Evolutionary conservation across 805 yeast species (phyloP).

Genomic region (Yamadazyma insecticola): DNA sequence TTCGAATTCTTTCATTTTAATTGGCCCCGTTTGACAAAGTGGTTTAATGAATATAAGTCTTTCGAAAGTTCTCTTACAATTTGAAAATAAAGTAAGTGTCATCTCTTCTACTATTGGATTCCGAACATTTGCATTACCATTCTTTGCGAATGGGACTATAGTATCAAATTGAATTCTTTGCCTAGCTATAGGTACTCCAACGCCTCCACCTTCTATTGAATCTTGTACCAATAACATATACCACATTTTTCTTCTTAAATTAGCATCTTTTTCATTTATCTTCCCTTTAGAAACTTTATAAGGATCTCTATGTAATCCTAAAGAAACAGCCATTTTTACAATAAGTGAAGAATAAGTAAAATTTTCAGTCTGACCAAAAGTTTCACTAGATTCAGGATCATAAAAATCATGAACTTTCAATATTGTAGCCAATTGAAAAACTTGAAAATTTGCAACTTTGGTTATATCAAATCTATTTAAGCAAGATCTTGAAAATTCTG

Average conservation of each 20-base stretch:
- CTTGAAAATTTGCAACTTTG: slow-evolving; percentile 30
- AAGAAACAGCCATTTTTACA: slow-evolving; percentile 32
- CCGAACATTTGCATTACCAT: slow-evolving; percentile 12
- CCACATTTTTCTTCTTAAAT: slow-evolving; percentile 24
- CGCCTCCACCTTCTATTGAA: slow-evolving; percentile 8
- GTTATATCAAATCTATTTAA: neutral
- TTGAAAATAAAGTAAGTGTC: too few species aligned
- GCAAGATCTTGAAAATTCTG: neutral
- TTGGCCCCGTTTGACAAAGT: too few species aligned
- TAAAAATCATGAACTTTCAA: slow-evolving; percentile 45
- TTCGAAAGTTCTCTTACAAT: too few species aligned
- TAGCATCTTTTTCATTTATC: slow-evolving; percentile 14
- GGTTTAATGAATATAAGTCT: too few species aligned
- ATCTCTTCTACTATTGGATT: too few species aligned
- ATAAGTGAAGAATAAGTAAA: slow-evolving; percentile 45
- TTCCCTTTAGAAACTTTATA: slow-evolving; percentile 9
- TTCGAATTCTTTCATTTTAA: too few species aligned
- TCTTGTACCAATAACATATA: slow-evolving; percentile 11
- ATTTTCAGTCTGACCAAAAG: slow-evolving; percentile 53
- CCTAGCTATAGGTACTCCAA: slow-evolving; percentile 15
- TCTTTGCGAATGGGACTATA: slow-evolving; percentile 12
- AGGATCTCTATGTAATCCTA: slow-evolving; percentile 39
- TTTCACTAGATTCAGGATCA: slow-evolving; percentile 54
- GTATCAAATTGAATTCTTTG: slow-evolving; percentile 10
- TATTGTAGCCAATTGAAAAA: slow-evolving; percentile 50